A percentile compares a stretch with the other conserved stretches of the same genome.
phyloP scores from a whole-genome alignment of 1,284 basidiomycete species.

The Pascua sp. region DNA sequence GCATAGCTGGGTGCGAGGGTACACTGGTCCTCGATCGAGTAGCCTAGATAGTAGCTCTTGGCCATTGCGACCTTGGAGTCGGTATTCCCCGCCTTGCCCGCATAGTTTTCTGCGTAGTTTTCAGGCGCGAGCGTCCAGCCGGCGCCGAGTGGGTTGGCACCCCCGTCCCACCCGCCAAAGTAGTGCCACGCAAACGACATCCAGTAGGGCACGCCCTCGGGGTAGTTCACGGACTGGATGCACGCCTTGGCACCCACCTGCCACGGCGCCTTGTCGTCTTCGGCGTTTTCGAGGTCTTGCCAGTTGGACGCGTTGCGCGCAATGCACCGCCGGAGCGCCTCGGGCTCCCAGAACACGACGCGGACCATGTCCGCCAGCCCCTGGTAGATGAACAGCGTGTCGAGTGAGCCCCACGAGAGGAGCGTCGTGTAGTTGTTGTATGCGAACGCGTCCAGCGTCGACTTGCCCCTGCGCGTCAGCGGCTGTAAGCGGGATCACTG shows the following conservation, averaged over 20 bases:
- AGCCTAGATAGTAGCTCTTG: conserved; percentile 26
- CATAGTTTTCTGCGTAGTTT: conserved; percentile 9
- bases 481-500: too few species aligned
- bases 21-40: conserved; percentile 46
- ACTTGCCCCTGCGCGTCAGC: conserved; percentile 24
- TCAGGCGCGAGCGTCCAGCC: conserved; percentile 30
- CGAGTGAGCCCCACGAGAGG: conserved; percentile 23
- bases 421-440: conserved; percentile 32
- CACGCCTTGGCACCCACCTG: conserved; percentile 21
- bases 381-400: conserved; percentile 37
- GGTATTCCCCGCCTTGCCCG: not conserved
- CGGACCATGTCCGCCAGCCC: conserved; percentile 26
- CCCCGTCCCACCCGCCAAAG: conserved; percentile 13
- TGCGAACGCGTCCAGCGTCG: conserved; percentile 24
- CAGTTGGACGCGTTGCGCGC: conserved; percentile 18
- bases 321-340: conserved; percentile 16
- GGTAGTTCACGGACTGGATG: conserved; percentile 19
- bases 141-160: conserved; percentile 26
- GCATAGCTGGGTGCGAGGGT: not conserved
- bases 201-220: conserved; percentile 28
- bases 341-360: conserved; percentile 28
- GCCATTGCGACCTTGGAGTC: not conserved
- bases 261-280: conserved; percentile 5
- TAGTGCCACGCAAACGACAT: conserved; percentile 32
- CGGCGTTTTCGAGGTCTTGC: not conserved